Evolutionary conservation across 108 stramenopile genomes (phyloP).

Genomic region (Poteriospumella lacustris): DNA sequence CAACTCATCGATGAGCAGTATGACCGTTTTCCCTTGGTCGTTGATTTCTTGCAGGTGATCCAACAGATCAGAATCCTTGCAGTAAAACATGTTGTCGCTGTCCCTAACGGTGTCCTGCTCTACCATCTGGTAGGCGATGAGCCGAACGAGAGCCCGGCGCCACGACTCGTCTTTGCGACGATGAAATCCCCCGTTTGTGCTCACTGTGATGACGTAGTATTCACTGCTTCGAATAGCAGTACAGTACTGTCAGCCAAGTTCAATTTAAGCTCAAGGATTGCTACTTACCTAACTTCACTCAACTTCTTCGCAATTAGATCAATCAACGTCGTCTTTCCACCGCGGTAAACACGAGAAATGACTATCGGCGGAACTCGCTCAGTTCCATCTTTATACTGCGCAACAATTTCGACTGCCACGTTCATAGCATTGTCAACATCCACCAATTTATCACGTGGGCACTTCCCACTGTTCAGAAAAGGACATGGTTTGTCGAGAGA

Average conservation of each 20-base stretch:
- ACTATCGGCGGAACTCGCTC: not conserved
- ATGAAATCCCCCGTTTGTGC: not conserved
- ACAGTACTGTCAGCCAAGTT: not conserved
- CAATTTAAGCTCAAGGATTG: not conserved
- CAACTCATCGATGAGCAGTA: not conserved
- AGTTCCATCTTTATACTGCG: not conserved
- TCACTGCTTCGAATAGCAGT: not conserved
- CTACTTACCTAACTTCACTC: not conserved
- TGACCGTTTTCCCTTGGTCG: not conserved
- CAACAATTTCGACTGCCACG: not conserved
- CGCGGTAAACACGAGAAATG: not conserved
- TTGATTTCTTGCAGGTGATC: not conserved
- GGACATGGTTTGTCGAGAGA: not conserved
- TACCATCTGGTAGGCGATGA: not conserved
- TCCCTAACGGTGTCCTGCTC: not conserved
- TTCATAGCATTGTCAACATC: not conserved
- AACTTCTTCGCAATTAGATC: not conserved
- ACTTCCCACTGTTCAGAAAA: not conserved
- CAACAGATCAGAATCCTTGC: not conserved
- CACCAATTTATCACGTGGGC: not conserved
- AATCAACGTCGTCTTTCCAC: constrained; percentile 2
- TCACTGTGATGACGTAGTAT: not conserved
- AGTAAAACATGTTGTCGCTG: not conserved
- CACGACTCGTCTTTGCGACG: not conserved
- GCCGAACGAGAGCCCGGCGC: not conserved